Conservation (phyloP, 129 eudicot species). For the Ambrosia trifida region DNA sequence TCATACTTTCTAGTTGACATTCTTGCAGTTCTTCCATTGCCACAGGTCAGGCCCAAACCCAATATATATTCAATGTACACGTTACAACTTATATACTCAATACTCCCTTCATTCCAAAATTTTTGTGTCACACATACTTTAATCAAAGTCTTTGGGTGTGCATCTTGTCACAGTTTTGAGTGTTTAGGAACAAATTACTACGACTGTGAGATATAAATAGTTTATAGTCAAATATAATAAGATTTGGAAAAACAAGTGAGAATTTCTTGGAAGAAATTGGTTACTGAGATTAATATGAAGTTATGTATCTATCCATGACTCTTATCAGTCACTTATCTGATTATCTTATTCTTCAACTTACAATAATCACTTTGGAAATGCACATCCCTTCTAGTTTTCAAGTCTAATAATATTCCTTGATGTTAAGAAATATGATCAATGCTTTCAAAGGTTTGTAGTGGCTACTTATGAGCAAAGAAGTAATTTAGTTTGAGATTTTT, state of each 20-base stretch:
- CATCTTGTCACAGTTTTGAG: background rate
- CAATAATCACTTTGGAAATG: too few relatives aligned
- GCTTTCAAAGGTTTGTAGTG: too few relatives aligned
- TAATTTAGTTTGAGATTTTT: background rate
- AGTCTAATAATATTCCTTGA: too few relatives aligned
- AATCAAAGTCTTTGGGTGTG: background rate
- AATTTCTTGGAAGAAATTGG: too few relatives aligned
- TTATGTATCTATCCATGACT: background rate
- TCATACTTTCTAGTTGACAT: constrained; percentile 79
- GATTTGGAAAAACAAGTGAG: background rate
- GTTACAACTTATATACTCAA: background rate
- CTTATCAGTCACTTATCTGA: too few relatives aligned
- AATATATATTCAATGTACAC: background rate
- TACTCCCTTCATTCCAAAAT: background rate
- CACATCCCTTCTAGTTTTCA: too few relatives aligned
- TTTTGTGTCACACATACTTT: background rate
- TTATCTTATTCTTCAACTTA: background rate
- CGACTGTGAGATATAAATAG: background rate
- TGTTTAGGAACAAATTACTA: background rate
- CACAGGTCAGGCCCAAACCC: constrained; percentile 59
- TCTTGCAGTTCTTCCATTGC: constrained; percentile 97
- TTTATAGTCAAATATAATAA: background rate
- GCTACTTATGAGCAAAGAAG: too few relatives aligned
- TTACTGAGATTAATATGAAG: background rate
- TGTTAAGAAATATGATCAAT: too few relatives aligned